A percentile compares a stretch with the other conserved stretches of the same genome.
Conservation (phyloP, 1,139 yeast genomes). For the Ogataea hybrid region DNA sequence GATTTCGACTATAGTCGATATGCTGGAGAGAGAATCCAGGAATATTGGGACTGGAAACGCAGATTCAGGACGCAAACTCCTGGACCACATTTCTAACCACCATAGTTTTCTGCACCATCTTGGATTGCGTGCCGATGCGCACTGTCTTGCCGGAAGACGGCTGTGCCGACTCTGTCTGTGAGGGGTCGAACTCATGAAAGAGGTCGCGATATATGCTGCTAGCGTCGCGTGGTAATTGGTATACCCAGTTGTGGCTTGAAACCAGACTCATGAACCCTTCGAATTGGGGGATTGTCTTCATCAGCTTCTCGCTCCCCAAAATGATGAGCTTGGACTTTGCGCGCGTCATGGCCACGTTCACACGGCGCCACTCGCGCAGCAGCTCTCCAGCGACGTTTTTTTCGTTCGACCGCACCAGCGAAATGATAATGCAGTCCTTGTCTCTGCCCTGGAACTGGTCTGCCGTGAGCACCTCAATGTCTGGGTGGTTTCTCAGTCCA, state of each 20-base stretch:
- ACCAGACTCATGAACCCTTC: slow-evolving; percentile 62
- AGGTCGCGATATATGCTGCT: slow-evolving; percentile 34
- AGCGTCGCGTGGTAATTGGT: slow-evolving; percentile 49
- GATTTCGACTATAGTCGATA: slow-evolving; percentile 72
- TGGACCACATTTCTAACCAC: slow-evolving; percentile 28
- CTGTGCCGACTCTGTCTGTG: slow-evolving; percentile 1
- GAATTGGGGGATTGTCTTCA: slow-evolving; percentile 54
- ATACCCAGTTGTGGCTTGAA: slow-evolving; percentile 62
- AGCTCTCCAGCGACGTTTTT: slow-evolving; percentile 72
- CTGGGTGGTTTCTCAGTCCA: slow-evolving; percentile 39
- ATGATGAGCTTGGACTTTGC: slow-evolving; percentile 82
- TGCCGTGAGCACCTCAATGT: slow-evolving; percentile 82
- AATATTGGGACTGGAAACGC: slow-evolving; percentile 69
- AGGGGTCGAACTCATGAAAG: slow-evolving; percentile 12
- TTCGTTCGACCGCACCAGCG: slow-evolving; percentile 52
- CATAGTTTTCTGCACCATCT: slow-evolving; percentile 23
- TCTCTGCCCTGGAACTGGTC: slow-evolving; percentile 69
- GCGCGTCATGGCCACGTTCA: slow-evolving; percentile 92
- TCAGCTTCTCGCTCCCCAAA: slow-evolving; percentile 71
- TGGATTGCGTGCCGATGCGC: slow-evolving; percentile 18
- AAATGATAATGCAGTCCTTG: slow-evolving; percentile 54
- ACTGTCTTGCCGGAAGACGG: slow-evolving; percentile 3
- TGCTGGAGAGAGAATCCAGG: slow-evolving; percentile 57
- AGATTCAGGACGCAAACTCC: slow-evolving; percentile 18
- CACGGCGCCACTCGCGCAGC: slow-evolving; percentile 83